Evolutionary conservation across 306 rosid species (phyloP), one percentile per base, ranked within the genome.

Genomic region (Neltuma alba): DNA sequence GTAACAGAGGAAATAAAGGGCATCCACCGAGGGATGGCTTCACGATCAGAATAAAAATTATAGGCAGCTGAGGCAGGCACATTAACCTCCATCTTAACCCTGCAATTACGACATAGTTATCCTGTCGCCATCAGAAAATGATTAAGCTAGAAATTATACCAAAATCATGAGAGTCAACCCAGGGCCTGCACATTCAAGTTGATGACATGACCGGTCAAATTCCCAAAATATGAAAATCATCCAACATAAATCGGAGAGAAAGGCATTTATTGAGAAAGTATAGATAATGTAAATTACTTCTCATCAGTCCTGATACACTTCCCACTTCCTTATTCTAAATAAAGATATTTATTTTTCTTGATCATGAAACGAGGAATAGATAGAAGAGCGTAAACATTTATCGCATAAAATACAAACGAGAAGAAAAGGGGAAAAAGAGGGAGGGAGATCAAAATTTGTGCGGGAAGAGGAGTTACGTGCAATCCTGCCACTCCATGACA

Each of bases 401-500:
- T 27, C 25, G 21, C 23, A 33, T n/a, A 68, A 31, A 55, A 33
- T 21, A 16, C 15, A 28, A 62, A 44, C 20, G 31, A 65, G 64
- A 10, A 64, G 38, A 66, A 40, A 54, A 40, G 13, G 6, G 9
- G n/a, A 6, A 15, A 47, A n/a, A 10, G 8, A 28, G 5, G 8
- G 12, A 45, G 52, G 15, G 52, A 45, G 20, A 45, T 15, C 20
- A 45, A 15, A 55, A 31, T 54, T 14, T n/a, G 18, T 37, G 38
- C 58, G 50, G 27, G 8, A 12, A 34, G 45, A 84, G 20, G 20
- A 55, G 52, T 77, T 89, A 92, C 99, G 92, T 89, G 96, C 93
- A 92, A 86, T 95, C 93, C 89, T 93, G 97, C 99, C 99, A 95
- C 85, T 91, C 80, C 99, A 95, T 95, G 83, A 92, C 92, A 41